Evolutionary conservation across 1,284 basidiomycete species (phyloP).

Genomic region (Caloboletus firmus): DNA sequence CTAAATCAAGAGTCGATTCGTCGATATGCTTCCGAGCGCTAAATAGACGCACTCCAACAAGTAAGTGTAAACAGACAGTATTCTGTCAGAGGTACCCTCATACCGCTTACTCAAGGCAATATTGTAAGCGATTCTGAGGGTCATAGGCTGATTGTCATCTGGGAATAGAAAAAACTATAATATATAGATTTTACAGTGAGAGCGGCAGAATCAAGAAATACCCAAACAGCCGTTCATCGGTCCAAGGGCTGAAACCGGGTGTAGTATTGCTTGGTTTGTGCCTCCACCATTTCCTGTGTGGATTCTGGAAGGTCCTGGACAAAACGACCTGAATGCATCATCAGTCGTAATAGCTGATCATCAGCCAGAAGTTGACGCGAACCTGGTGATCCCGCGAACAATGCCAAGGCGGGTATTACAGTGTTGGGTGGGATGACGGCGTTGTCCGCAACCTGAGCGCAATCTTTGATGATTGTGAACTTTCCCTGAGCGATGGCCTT

Average conservation of each 20-base stretch:
- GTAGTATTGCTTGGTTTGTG: constrained; percentile 77
- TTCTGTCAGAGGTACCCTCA: too few species aligned
- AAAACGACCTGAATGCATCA: constrained; percentile 60
- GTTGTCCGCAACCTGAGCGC: constrained; percentile 83
- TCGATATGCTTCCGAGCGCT: too few species aligned
- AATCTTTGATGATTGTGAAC: constrained; percentile 96
- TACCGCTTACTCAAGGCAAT: too few species aligned
- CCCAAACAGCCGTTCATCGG: constrained; percentile 26
- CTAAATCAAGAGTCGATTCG: too few species aligned
- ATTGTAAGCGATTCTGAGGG: too few species aligned
- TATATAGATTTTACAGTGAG: constrained; percentile 6
- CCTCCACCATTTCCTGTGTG: constrained; percentile 79
- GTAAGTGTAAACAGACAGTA: too few species aligned
- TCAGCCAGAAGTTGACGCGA: constrained; percentile 1
- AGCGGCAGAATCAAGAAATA: background rate
- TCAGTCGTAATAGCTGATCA: constrained; percentile 7
- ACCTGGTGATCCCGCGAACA: constrained; percentile 92
- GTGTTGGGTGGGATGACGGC: constrained; percentile 91
- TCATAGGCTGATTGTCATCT: background rate
- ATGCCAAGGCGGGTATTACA: constrained; percentile 84
- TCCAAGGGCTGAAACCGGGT: constrained; percentile 57
- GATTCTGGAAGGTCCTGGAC: constrained; percentile 88
- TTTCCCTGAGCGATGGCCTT: constrained; percentile 70
- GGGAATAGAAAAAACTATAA: background rate
- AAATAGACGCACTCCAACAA: too few species aligned